Percentiles rank a stretch among this genome's conserved stretches.
Evolutionary conservation across 2,329 filamentous ascomycete genomes (phyloP).

Genomic region (Aspergillus persii): DNA sequence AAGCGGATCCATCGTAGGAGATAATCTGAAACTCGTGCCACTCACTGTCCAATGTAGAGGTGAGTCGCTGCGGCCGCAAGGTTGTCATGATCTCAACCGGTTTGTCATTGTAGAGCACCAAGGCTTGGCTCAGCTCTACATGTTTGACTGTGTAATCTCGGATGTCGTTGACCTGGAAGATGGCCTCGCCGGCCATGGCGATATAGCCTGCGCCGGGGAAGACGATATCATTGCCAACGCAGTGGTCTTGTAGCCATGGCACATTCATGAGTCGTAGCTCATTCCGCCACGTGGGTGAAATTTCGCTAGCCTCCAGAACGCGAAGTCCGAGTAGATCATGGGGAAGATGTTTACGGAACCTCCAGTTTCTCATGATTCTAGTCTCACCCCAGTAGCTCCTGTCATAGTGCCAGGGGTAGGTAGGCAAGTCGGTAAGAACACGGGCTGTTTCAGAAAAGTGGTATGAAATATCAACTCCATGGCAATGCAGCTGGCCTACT

Average conservation of each 20-base stretch:
- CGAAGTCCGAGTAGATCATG: background rate
- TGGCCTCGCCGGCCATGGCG: background rate
- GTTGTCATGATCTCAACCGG: background rate
- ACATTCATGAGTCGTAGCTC: conserved; percentile 19
- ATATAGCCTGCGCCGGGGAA: conserved; percentile 20
- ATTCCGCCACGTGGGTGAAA: conserved; percentile 15
- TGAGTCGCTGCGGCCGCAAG: background rate
- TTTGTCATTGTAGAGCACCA: background rate
- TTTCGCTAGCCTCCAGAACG: background rate
- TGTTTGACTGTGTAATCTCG: background rate
- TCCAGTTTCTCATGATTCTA: background rate
- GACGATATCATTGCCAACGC: conserved; percentile 25
- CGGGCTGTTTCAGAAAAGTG: background rate
- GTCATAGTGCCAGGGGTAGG: conserved; percentile 10
- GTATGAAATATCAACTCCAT: background rate
- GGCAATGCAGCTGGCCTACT: background rate
- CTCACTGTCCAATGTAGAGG: background rate
- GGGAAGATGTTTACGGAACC: background rate
- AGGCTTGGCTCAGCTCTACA: background rate
- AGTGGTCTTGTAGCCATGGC: conserved; percentile 24
- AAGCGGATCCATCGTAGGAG: background rate
- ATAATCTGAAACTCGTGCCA: background rate
- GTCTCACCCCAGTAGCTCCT: conserved; percentile 4
- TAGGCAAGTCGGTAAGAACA: background rate
- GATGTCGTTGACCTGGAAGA: background rate